Conservation (phyloP, 2,329 filamentous ascomycete species). For the Ceratocystis cacaofunesta region DNA sequence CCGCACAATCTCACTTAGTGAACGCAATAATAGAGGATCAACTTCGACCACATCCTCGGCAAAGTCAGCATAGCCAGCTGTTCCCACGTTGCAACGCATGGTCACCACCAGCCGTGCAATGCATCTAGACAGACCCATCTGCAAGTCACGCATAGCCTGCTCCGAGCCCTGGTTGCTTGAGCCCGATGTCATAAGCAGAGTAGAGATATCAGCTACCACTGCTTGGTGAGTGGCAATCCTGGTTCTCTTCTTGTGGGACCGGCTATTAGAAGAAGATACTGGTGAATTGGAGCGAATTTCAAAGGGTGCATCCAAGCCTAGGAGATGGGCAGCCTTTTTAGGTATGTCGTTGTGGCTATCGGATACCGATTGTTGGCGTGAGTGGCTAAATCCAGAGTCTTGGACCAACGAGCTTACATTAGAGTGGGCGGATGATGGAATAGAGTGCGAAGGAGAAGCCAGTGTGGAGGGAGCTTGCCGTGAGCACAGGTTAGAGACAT, state of each 20-base stretch:
- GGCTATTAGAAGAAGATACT: constrained; percentile 10
- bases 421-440: constrained; percentile 17
- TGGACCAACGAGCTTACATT: constrained; percentile 4
- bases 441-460: constrained; percentile 2
- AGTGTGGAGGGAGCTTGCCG: neutral
- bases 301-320: constrained; percentile 29
- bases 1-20: constrained; percentile 16
- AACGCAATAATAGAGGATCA: constrained; percentile 13
- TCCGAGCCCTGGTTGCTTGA: constrained; percentile 24
- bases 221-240: neutral
- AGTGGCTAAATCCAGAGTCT: constrained; percentile 14
- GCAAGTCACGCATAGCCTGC: constrained; percentile 30
- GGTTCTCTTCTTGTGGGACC: neutral
- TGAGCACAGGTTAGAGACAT: constrained; percentile 29
- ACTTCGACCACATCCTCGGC: constrained; percentile 9
- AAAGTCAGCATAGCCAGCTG: neutral
- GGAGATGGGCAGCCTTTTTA: constrained; percentile 37
- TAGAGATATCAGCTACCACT: neutral
- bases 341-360: constrained; percentile 27
- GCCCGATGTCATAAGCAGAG: constrained; percentile 17
- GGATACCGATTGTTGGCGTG: constrained; percentile 15
- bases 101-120: constrained; percentile 37
- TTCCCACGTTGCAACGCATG: constrained; percentile 22
- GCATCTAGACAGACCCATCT: constrained; percentile 35
- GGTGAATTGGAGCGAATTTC: constrained; percentile 19